Conservation (phyloP, 176 grass and related monocot species). For the Canna indica region DNA sequence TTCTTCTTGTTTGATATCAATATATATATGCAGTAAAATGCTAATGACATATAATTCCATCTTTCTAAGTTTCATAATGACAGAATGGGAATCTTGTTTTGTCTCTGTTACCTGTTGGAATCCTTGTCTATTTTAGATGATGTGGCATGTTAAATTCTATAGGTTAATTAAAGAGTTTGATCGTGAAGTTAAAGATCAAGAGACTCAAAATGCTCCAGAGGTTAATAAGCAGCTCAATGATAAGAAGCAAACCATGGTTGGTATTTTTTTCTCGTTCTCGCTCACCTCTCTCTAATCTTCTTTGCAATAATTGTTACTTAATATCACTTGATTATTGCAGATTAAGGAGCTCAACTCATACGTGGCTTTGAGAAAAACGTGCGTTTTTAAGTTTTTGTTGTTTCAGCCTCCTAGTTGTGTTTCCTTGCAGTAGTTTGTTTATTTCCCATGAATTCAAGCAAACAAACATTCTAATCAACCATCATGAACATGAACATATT, state of each 20-base stretch:
- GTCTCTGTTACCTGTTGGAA: not conserved
- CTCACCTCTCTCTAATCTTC: not conserved
- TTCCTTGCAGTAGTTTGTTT: not conserved
- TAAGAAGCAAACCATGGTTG: constrained; percentile 93
- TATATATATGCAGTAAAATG: not conserved
- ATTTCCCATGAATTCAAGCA: not conserved
- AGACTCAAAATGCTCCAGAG: constrained; percentile 47
- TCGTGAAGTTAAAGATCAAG: constrained; percentile 66
- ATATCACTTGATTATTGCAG: constrained; percentile 31
- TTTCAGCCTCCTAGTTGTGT: not conserved
- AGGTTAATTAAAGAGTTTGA: constrained; percentile 94
- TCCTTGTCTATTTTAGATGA: not conserved
- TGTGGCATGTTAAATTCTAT: not conserved
- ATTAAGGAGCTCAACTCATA: constrained; percentile 97
- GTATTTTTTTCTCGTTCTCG: constrained; percentile 7
- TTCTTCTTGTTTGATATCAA: not conserved
- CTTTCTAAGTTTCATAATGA: not conserved
- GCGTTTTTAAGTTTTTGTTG: constrained; percentile 13
- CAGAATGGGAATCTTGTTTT: no score
- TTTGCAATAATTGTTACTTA: constrained; percentile 3
- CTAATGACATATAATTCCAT: not conserved
- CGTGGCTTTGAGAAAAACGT: constrained; percentile 94
- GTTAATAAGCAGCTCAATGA: constrained; percentile 87
- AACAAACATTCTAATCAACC: not conserved
- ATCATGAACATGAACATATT: not conserved